phyloP scores from a whole-genome alignment of 805 yeast species.

The Brettanomyces anomalus region DNA sequence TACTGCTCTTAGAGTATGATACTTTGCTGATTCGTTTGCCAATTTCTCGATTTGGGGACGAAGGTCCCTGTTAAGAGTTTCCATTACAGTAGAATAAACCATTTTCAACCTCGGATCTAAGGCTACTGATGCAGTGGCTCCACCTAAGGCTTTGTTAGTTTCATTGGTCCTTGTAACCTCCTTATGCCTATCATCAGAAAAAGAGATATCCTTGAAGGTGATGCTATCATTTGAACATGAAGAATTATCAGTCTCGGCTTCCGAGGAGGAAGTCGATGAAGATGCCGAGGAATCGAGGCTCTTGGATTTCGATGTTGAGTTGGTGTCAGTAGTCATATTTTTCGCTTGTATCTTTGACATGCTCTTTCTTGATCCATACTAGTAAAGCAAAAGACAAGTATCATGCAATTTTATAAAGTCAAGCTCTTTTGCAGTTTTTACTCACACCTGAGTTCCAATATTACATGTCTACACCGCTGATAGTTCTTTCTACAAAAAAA shows the following conservation, averaged over 20 bases:
- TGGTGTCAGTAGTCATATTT: too few species aligned
- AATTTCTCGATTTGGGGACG: constrained; percentile 15
- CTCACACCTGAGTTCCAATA: too few species aligned
- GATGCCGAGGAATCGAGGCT: neutral
- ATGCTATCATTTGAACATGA: too few species aligned
- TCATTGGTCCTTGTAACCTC: too few species aligned
- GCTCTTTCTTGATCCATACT: too few species aligned
- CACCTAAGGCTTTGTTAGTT: neutral
- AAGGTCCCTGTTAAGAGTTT: constrained; percentile 14
- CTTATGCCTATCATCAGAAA: too few species aligned
- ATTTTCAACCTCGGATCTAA: constrained; percentile 6
- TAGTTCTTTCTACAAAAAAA: neutral
- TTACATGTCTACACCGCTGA: neutral
- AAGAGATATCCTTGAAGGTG: too few species aligned
- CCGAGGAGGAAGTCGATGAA: neutral
- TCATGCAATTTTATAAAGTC: too few species aligned
- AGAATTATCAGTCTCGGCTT: neutral
- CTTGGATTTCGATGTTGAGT: too few species aligned
- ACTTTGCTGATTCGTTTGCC: constrained; percentile 15
- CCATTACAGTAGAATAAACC: constrained; percentile 6
- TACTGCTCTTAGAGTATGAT: constrained; percentile 14
- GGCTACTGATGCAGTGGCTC: neutral
- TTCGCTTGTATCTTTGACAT: too few species aligned
- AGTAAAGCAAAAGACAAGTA: too few species aligned
- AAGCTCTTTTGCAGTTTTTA: too few species aligned